phyloP scores from a whole-genome alignment of 352 stramenopile genomes.

The Aphanomyces astaci region DNA sequence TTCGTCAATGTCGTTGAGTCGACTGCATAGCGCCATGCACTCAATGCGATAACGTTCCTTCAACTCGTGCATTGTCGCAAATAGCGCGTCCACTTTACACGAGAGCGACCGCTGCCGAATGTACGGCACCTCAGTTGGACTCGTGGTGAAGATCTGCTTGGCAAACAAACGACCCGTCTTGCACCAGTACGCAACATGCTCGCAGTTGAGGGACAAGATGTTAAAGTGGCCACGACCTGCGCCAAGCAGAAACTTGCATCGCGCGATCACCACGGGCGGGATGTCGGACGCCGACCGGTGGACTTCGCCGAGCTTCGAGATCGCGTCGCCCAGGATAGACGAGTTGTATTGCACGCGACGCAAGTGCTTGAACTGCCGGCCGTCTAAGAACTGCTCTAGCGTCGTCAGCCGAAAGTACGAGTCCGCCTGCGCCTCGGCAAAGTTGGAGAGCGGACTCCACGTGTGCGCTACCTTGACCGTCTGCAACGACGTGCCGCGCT shows the following conservation, averaged over 20 bases:
- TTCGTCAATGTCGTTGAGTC: neutral
- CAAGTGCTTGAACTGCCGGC: constrained; percentile 45
- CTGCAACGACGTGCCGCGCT: constrained; percentile 32
- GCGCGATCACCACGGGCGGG: constrained; percentile 57
- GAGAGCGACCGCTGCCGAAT: constrained; percentile 3
- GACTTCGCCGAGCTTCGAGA: constrained; percentile 53
- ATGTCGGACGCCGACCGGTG: constrained; percentile 51
- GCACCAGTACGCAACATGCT: constrained; percentile 71
- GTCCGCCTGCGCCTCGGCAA: constrained; percentile 55
- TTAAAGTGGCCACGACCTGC: constrained; percentile 60
- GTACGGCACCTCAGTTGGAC: neutral
- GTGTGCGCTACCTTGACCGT: constrained; percentile 58
- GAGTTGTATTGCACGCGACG: constrained; percentile 71
- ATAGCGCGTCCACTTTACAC: neutral
- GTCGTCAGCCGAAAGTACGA: constrained; percentile 60
- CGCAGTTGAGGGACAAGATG: constrained; percentile 62
- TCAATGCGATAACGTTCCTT: neutral
- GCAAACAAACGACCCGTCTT: constrained; percentile 65
- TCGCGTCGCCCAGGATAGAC: constrained; percentile 48
- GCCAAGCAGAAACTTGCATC: constrained; percentile 57
- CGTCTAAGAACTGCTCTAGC: constrained; percentile 60
- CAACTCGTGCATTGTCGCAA: neutral
- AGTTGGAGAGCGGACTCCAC: constrained; percentile 51
- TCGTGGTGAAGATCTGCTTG: constrained; percentile 48
- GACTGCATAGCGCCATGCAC: neutral